These are phyloP conservation scores for Boletus bicolor DNA, from an alignment of 768 basidiomycete species.

Conservation along the genomic window DNA sequence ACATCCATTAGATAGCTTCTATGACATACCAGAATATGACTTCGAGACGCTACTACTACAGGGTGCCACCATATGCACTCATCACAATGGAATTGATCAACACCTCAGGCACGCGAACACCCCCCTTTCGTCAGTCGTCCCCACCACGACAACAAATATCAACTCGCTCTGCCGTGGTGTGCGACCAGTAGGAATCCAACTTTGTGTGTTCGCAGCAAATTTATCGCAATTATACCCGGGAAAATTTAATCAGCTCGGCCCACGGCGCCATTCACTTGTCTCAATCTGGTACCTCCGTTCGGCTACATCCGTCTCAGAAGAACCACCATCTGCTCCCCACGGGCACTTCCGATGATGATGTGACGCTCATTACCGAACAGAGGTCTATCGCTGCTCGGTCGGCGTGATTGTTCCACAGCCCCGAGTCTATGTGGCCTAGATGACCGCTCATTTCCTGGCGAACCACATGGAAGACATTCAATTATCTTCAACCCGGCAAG, in stretches of 20 bases:
- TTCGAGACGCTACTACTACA: background rate
- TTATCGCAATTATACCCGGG: background rate
- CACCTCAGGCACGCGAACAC: conserved; percentile 15
- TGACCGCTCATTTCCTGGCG: conserved; percentile 1
- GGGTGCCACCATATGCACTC: background rate
- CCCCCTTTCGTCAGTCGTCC: background rate
- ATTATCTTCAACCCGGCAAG: conserved; percentile 4
- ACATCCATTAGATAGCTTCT: conserved; percentile 2
- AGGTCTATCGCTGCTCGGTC: background rate
- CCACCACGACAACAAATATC: background rate
- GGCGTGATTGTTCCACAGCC: conserved; percentile 1
- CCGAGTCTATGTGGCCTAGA: conserved; percentile 1
- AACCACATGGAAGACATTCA: background rate
- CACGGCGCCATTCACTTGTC: conserved; percentile 15
- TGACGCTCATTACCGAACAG: conserved; percentile 11
- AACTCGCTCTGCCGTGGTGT: background rate
- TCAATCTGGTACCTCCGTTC: conserved; percentile 26
- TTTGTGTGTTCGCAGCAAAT: background rate
- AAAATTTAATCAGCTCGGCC: conserved; percentile 10
- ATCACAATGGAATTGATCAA: conserved; percentile 3
- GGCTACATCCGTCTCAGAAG: conserved; percentile 23
- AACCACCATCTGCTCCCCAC: conserved; percentile 15
- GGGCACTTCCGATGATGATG: conserved; percentile 19
- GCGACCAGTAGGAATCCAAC: background rate
- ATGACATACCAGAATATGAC: conserved; percentile 1